Conservation (phyloP, 1,284 basidiomycete genomes). For the Singerocomus rubriflavus region DNA sequence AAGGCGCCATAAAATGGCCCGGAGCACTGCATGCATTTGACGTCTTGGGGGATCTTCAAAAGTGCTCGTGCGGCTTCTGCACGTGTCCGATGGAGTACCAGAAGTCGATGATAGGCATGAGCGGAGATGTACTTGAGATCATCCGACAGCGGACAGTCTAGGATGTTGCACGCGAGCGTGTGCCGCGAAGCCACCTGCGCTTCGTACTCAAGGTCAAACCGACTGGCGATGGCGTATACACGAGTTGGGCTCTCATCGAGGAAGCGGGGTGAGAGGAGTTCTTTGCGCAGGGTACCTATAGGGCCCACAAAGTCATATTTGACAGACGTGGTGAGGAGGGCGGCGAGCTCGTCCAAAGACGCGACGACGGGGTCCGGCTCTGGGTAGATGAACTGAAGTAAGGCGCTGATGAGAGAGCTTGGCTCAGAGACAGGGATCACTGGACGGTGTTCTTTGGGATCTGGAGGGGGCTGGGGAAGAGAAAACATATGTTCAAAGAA, state of each 20-base stretch:
- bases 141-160: slow-evolving; percentile 53
- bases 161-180: slow-evolving; percentile 53
- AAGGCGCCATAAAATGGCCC: slow-evolving; percentile 46
- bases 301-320: slow-evolving; percentile 62
- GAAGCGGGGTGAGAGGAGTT: slow-evolving; percentile 51
- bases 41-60: slow-evolving; percentile 42
- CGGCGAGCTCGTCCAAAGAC: slow-evolving; percentile 51
- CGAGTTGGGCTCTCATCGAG: slow-evolving; percentile 48
- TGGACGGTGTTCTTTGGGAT: slow-evolving; percentile 35
- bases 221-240: slow-evolving; percentile 68
- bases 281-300: slow-evolving; percentile 45
- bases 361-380: slow-evolving; percentile 43
- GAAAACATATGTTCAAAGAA: slow-evolving; percentile 70
- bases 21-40: slow-evolving; percentile 69
- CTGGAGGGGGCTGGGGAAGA: slow-evolving; percentile 49
- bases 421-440: slow-evolving; percentile 56
- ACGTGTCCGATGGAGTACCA: slow-evolving; percentile 56
- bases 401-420: slow-evolving; percentile 40
- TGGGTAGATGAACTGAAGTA: slow-evolving; percentile 58
- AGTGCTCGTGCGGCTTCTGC: slow-evolving; percentile 46
- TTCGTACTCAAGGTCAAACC: slow-evolving; percentile 59
- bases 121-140: slow-evolving; percentile 65
- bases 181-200: slow-evolving; percentile 50
- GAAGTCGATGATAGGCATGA: slow-evolving; percentile 60
- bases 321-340: slow-evolving; percentile 50